Base-by-base conservation (phyloP, 2,329 filamentous ascomycete genomes). In the Diaporthe sp. region DNA sequence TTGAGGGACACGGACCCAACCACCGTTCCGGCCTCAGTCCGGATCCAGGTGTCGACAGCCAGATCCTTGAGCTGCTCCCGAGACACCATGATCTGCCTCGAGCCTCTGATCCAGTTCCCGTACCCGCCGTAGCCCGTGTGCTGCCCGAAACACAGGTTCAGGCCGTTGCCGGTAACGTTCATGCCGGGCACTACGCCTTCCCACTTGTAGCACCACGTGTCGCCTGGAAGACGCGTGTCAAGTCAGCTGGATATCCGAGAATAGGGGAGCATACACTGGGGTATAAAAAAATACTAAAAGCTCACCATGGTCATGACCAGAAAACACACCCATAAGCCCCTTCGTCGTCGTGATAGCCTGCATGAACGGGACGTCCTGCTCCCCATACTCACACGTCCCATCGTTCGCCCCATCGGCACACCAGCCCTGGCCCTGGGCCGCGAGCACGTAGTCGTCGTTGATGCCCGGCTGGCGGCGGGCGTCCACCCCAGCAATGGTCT, bases 71-170 rank as follows among this genome's bases (percentile, higher is more conserved):
- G 65, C 37, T 70, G 76, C 15, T 77, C 76, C 73, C 76, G 79
- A 2, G 83, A 78, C 15, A 90, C 75, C 1, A 85, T 78, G 55
- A 90, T 84, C 83, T 76, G 88, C 85, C 67, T 78, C 6, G 88
- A 87, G 1, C 92, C 93, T 0, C 92, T 88, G 13, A 88, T 88
- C 90, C 90, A 93, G 61, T 86, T 85, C 0, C 92, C 91, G 78
- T 94, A 94, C 0, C 93, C 93, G 0, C 92, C 93, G 73, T 94
- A 94, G 0, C 93, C 93, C 0, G 91, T 89, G 78, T 93, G 92
- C 78, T 93, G 90, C 7, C 91, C 91, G 78, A 90, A 91, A 73
- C 82, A 84, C 15, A 83, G 70, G 60, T 79, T 82, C 13, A 84
- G 61, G 17, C 83, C 86, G 82, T 84, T 88, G 82, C 79, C 82